Conservation (phyloP, 805 yeast genomes). For the Lachancea waltii region DNA sequence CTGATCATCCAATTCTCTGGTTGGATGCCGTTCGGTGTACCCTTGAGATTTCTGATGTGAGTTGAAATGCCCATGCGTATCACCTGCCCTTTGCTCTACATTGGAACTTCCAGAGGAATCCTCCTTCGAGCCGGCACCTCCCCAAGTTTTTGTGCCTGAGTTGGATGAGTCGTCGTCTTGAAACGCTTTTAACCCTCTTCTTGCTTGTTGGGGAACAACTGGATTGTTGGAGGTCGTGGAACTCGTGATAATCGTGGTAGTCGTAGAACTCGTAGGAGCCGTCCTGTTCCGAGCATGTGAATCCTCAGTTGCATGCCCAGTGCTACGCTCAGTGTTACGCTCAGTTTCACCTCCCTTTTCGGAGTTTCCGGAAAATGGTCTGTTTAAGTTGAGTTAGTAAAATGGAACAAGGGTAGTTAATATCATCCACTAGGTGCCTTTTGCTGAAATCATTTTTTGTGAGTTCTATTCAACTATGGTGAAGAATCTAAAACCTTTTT, state of each 20-base stretch:
- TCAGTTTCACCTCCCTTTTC: no score
- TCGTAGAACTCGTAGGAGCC: not conserved
- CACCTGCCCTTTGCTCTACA: no score
- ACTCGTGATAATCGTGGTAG: not conserved
- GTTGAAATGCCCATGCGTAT: no score
- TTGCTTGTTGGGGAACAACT: not conserved
- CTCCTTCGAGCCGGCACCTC: not conserved
- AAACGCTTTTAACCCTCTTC: not conserved
- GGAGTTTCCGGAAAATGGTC: constrained; percentile 1
- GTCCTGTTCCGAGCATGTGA: not conserved
- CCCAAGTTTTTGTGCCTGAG: not conserved
- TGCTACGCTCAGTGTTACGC: not conserved
- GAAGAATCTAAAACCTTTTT: not conserved
- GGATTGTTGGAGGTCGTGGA: not conserved
- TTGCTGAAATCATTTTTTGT: no score
- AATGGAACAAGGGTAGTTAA: constrained; percentile 1
- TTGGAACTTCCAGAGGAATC: not conserved
- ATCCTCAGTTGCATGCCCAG: not conserved
- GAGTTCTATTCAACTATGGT: not conserved
- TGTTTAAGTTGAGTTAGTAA: constrained; percentile 5
- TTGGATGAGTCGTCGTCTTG: not conserved
- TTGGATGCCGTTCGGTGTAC: not conserved
- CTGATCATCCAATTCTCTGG: constrained; percentile 1
- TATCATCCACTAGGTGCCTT: no score
- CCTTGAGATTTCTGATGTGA: not conserved